Evolutionary conservation across 129 eudicot species (phyloP).

Genomic region (Smallanthus sonchifolius): DNA sequence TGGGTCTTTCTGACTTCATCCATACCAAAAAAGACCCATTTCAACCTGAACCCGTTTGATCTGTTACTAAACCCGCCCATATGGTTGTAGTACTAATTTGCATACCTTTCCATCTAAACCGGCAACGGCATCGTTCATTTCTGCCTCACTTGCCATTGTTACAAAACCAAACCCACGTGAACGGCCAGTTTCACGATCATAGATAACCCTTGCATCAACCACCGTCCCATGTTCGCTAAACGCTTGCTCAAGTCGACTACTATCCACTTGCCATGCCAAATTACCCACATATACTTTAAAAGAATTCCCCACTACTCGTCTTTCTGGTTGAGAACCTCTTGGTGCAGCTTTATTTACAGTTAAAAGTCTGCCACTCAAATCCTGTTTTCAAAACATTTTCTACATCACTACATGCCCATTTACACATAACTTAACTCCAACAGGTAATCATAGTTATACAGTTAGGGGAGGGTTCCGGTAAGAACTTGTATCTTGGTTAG

Average conservation of each 20-base stretch:
- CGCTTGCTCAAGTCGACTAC: constrained; percentile 36
- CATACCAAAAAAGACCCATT: neutral
- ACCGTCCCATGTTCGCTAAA: constrained; percentile 61
- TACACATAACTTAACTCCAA: neutral
- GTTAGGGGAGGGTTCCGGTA: no score
- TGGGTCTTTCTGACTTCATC: neutral
- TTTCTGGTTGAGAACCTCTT: constrained; percentile 52
- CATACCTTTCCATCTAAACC: constrained; percentile 68
- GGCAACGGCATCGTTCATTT: constrained; percentile 57
- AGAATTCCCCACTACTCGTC: constrained; percentile 35
- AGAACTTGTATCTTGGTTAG: neutral
- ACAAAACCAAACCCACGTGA: constrained; percentile 76
- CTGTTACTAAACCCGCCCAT: neutral
- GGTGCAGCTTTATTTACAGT: constrained; percentile 69
- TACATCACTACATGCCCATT: constrained; percentile 4
- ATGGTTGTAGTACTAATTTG: neutral
- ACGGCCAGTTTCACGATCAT: constrained; percentile 56
- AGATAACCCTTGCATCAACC: constrained; percentile 50
- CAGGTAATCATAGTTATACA: neutral
- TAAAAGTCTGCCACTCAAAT: constrained; percentile 46
- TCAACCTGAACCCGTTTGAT: neutral
- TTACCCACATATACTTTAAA: constrained; percentile 58
- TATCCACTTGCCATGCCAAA: constrained; percentile 64
- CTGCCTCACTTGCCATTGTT: constrained; percentile 54
- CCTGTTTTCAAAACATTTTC: constrained; percentile 34